These are phyloP conservation scores for Globisporangium splendens DNA, from an alignment of 352 stramenopile species.

Conservation along the genomic window DNA sequence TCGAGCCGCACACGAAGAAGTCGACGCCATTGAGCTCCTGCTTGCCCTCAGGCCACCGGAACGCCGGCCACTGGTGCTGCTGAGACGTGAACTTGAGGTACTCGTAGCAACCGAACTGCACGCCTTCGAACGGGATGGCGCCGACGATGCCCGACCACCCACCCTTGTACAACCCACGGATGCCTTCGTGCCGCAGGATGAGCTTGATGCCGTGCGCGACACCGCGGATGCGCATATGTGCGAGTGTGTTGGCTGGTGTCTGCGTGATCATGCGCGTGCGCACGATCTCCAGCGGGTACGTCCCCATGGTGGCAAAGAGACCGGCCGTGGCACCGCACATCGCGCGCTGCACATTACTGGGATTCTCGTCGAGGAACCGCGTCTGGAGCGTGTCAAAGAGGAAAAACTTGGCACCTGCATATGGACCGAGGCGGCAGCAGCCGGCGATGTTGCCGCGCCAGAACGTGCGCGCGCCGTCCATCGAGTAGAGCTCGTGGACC, in stretches of 20 bases:
- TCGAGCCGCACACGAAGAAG: conserved; percentile 75
- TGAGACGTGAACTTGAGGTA: conserved; percentile 60
- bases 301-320: conserved; percentile 66
- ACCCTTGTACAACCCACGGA: conserved; percentile 72
- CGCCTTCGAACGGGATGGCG: conserved; percentile 76
- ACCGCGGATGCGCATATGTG: conserved; percentile 44
- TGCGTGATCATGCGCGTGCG: conserved; percentile 79
- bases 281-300: conserved; percentile 81
- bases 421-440: conserved; percentile 73
- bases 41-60: conserved; percentile 64
- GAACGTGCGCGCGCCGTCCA: conserved; percentile 70
- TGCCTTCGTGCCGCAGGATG: conserved; percentile 57
- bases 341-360: conserved; percentile 46
- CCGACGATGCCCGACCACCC: conserved; percentile 60
- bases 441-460: conserved; percentile 76
- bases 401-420: conserved; percentile 81
- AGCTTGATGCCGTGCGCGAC: conserved; percentile 54
- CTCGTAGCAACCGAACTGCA: conserved; percentile 85
- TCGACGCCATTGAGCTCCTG: conserved; percentile 63
- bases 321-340: conserved; percentile 57
- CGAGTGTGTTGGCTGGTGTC: conserved; percentile 24
- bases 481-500: conserved; percentile 52
- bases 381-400: conserved; percentile 68
- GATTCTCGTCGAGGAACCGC: conserved; percentile 32
- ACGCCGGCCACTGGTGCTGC: conserved; percentile 48